Evolutionary conservation across 2,329 filamentous ascomycete species (phyloP).

Genomic region (Pezicula carpinea): DNA sequence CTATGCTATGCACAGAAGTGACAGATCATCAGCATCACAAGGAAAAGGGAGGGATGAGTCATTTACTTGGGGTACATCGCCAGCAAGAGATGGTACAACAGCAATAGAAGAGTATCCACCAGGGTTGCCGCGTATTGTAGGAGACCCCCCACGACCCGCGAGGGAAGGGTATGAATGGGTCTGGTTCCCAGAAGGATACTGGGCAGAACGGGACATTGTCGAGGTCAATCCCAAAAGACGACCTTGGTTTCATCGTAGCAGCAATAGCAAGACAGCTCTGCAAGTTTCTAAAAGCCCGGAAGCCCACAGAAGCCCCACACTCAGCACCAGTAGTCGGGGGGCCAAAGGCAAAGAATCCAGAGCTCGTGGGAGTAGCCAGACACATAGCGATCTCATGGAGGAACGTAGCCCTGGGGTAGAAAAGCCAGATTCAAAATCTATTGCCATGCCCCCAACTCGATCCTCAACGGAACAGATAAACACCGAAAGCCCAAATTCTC

Average conservation of each 20-base stretch:
- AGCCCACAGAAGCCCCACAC: background rate
- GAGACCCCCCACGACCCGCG: slow-evolving; percentile 51
- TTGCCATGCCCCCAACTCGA: background rate
- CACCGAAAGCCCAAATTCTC: background rate
- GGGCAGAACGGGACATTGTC: slow-evolving; percentile 51
- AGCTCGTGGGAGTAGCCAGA: background rate
- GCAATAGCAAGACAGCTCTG: background rate
- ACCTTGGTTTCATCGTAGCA: slow-evolving; percentile 12
- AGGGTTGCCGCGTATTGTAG: background rate
- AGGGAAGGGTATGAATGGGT: slow-evolving; percentile 55
- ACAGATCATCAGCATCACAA: background rate
- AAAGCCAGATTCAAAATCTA: background rate
- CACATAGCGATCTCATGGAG: background rate
- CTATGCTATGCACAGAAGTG: background rate
- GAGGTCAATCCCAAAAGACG: slow-evolving; percentile 9
- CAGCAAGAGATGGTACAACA: background rate
- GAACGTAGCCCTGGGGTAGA: no score
- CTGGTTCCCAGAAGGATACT: slow-evolving; percentile 58
- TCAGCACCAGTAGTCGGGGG: background rate
- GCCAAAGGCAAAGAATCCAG: background rate
- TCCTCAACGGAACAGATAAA: background rate
- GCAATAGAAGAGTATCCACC: background rate
- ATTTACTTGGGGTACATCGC: background rate
- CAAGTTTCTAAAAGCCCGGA: background rate
- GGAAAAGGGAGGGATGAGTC: background rate